A percentile compares a stretch with the other conserved stretches of the same genome.
These are phyloP conservation scores for Claviceps sp. DNA, from an alignment of 2,329 filamentous ascomycete genomes.

Conservation along the genomic window DNA sequence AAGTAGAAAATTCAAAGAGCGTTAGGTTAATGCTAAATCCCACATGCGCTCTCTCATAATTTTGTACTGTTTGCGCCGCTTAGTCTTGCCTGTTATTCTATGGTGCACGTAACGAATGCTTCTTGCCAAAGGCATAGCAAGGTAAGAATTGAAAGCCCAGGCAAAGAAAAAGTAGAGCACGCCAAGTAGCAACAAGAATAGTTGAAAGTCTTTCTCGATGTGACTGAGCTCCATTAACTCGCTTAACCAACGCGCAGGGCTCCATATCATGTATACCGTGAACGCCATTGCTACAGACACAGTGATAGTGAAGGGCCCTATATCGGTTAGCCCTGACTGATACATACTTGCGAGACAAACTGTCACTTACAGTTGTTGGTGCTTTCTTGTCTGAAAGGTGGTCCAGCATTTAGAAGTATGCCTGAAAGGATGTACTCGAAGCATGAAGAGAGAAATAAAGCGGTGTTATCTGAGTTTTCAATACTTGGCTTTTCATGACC, in stretches of 20 bases:
- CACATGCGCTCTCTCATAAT: constrained; percentile 49
- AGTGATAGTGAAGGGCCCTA: constrained; percentile 73
- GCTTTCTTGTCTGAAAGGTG: constrained; percentile 74
- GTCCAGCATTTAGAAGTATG: constrained; percentile 80
- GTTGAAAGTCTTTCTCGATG: constrained; percentile 58
- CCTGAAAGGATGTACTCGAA: constrained; percentile 92
- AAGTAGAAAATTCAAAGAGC: background rate
- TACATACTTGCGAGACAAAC: background rate
- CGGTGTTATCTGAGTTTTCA: constrained; percentile 85
- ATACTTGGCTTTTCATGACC: constrained; percentile 71
- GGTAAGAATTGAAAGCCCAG: constrained; percentile 56
- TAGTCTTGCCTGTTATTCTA: constrained; percentile 44
- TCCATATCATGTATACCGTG: constrained; percentile 67
- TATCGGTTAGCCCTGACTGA: background rate
- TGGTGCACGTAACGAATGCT: constrained; percentile 49
- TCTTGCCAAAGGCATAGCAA: constrained; percentile 58
- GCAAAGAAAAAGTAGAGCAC: constrained; percentile 53
- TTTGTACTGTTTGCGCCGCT: constrained; percentile 84
- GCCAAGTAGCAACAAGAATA: constrained; percentile 59
- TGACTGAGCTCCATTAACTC: constrained; percentile 75
- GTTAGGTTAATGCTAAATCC: constrained; percentile 5
- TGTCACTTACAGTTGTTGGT: constrained; percentile 58
- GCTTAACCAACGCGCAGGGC: constrained; percentile 54
- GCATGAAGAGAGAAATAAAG: constrained; percentile 77
- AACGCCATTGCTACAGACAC: constrained; percentile 55